These are phyloP conservation scores for Fusarium avenaceum DNA, from an alignment of 2,329 filamentous ascomycete genomes.

Conservation along the genomic window DNA sequence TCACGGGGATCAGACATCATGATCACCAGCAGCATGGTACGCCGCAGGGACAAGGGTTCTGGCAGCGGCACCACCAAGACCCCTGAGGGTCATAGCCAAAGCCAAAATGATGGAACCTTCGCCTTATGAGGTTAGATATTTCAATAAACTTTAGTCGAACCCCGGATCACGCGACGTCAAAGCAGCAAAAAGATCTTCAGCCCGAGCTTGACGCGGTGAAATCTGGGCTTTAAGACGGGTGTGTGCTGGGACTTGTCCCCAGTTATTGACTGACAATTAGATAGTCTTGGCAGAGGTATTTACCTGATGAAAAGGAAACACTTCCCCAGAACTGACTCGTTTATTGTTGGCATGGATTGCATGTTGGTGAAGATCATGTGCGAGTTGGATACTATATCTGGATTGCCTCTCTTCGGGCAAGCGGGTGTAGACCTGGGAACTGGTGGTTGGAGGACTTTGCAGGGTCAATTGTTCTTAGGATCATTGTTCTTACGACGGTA, in stretches of 20 bases:
- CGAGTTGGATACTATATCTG: too few species aligned
- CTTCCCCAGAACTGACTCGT: not conserved
- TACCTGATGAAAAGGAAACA: too few species aligned
- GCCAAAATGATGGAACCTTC: not conserved
- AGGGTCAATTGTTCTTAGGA: too few species aligned
- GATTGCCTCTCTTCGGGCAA: too few species aligned
- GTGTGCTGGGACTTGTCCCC: not conserved
- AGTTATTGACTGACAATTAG: not conserved
- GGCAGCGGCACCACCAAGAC: not conserved
- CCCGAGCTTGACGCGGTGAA: constrained; percentile 17
- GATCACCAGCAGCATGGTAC: not conserved
- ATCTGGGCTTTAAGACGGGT: not conserved
- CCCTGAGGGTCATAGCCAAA: not conserved
- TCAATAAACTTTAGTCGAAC: not conserved
- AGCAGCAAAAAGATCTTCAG: not conserved
- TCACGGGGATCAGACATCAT: not conserved
- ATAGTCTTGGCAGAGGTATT: not conserved
- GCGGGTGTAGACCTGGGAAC: too few species aligned
- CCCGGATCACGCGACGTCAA: constrained; percentile 4
- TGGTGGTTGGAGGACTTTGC: too few species aligned
- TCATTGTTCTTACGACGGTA: not conserved
- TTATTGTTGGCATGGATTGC: not conserved
- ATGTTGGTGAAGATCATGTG: too few species aligned
- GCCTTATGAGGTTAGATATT: not conserved
- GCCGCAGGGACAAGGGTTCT: not conserved